These are phyloP conservation scores for Durusdinium trenchii DNA, from an alignment of 73 alveolate species.

Conservation along the genomic window DNA sequence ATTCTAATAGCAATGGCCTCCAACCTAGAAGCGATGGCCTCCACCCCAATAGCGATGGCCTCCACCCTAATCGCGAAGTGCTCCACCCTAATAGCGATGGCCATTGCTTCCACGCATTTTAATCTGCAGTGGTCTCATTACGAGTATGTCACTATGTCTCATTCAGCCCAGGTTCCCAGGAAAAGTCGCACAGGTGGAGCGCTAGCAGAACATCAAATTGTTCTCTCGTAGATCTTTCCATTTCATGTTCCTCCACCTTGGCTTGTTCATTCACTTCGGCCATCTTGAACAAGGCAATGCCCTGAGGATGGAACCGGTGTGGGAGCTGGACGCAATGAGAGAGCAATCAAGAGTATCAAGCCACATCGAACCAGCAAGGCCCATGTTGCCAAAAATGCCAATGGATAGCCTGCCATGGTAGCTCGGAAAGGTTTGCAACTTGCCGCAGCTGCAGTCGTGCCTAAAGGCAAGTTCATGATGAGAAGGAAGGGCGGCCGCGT, in stretches of 20 bases:
- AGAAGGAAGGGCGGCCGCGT: conserved; percentile 85
- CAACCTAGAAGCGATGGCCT: too few species aligned
- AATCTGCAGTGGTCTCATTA: too few species aligned
- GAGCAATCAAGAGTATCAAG: conserved; percentile 48
- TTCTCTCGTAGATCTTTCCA: conserved; percentile 48
- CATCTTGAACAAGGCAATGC: background rate
- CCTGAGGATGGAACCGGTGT: background rate
- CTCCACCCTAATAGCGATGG: too few species aligned
- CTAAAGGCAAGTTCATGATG: conserved; percentile 91
- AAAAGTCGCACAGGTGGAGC: conserved; percentile 70
- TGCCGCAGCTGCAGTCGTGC: background rate
- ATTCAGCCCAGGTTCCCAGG: conserved; percentile 2
- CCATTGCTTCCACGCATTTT: too few species aligned
- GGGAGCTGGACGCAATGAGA: conserved; percentile 90
- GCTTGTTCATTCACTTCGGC: background rate
- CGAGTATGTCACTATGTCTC: background rate
- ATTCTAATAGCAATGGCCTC: too few species aligned
- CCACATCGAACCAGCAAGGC: conserved; percentile 45
- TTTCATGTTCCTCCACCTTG: conserved; percentile 46
- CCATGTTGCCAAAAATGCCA: conserved; percentile 71
- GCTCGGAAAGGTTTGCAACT: background rate
- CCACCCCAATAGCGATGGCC: too few species aligned
- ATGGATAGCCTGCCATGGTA: conserved; percentile 30
- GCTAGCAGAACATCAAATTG: conserved; percentile 57
- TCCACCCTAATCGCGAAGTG: too few species aligned